Evolutionary conservation across 768 basidiomycete species (phyloP), one percentile per base, ranked within the genome.

Genomic region (Tulasnella sp.): DNA sequence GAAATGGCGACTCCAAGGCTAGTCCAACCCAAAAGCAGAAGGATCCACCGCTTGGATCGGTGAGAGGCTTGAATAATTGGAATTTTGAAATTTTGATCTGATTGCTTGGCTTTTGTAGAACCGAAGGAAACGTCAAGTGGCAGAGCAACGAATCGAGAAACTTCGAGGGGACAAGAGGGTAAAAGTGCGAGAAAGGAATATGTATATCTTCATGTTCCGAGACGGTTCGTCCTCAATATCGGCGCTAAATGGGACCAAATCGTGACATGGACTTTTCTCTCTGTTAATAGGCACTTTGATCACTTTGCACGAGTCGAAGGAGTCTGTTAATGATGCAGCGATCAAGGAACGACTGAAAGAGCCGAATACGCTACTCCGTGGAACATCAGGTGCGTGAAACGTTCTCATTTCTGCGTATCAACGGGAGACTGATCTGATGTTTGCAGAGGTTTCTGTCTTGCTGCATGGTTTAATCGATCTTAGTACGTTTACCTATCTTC

Each of bases 391-490:
- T 72, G 19, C 26, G 69, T 35, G n/a, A n/a, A 16, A 1, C 17
- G 5, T 7, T 34, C 32, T n/a, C 8, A 7, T 19, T 36, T 37
- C 35, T 22, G n/a, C 63, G 1, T 22, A n/a, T n/a, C n/a, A 36
- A n/a, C 11, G 7, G 11, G 63, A 59, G 29, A 14, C 63, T 65
- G 17, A 65, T 34, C 2, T 29, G 1, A 5, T 8, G 7, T 68
- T 47, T 14, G 62, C 86, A 32, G 91, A 92, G 75, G 82, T 88
- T 4, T 88, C 88, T 12, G 79, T 93, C 12, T 81, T 93, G 8
- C 83, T 92, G 2, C 87, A 92, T 77, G 85, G 85, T 39, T 76
- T 93, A 29, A 80, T 93, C 44, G 91, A 92, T 77, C 81, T 83
- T 2, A 77, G 82, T 83, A 26, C 5, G 80, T 78, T 26, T n/a